Conservation (phyloP, 768 basidiomycete genomes). For the Sarcodon aspratus region DNA sequence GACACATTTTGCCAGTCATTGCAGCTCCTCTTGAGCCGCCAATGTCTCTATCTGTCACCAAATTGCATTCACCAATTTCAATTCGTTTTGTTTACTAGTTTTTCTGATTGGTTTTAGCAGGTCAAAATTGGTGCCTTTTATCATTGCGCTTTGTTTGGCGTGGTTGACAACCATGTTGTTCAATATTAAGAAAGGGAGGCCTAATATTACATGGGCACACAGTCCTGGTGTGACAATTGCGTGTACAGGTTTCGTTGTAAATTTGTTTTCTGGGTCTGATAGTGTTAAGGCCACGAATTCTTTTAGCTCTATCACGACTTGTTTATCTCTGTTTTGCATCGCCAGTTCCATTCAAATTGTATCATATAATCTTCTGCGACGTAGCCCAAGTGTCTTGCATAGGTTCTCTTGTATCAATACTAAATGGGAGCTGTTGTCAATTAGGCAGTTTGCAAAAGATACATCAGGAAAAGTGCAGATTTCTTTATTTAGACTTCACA, state of each 20-base stretch:
- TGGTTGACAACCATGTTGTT: conserved; percentile 26
- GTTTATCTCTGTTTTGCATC: not conserved
- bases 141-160: not conserved
- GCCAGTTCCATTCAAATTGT: conserved; percentile 5
- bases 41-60: not conserved
- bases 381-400: conserved; percentile 6
- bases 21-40: not conserved
- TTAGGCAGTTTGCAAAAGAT: conserved; percentile 7
- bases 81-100: too few relatives aligned
- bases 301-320: too few relatives aligned
- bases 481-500: too few relatives aligned
- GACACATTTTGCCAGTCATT: too few relatives aligned
- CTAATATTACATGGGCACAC: conserved; percentile 17
- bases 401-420: conserved; percentile 19
- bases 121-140: not conserved
- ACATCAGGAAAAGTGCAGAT: too few relatives aligned
- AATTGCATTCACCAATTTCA: too few relatives aligned
- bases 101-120: too few relatives aligned
- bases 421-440: conserved; percentile 20
- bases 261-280: too few relatives aligned
- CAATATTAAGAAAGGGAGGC: too few relatives aligned
- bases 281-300: conserved; percentile 5
- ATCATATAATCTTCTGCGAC: not conserved
- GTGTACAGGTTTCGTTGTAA: conserved; percentile 2
- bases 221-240: conserved; percentile 8